Base-by-base conservation (phyloP, 2,329 filamentous ascomycete species). In the Aspergillus quadricinctus region DNA sequence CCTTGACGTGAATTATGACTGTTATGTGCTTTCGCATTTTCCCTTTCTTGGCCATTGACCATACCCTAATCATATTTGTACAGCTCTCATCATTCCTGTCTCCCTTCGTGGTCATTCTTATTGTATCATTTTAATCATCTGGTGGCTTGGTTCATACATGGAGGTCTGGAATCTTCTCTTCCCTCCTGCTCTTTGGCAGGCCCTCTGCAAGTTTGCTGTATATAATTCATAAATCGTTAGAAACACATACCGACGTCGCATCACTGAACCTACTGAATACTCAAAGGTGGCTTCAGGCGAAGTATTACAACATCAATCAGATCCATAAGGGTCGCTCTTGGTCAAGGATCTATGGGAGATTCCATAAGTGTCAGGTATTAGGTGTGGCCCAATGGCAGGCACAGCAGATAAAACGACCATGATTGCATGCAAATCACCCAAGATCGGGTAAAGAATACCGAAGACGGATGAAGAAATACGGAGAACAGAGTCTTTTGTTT, bases 11-110 rank as follows among this genome's bases (percentile, higher is more conserved):
- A 50, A 21, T 40, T 14, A 50, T 35, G 49, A 50, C 29, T 50
- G 49, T 31, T 17, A 50, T 50, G 49, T 37, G 49, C n/a, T 50
- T 27, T 48, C 14, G 3, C 52, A 50, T 41, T 25, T 48, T 27
- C 25, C 17, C 35, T 49, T 27, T n/a, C 35, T 29, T 29, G 37
- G 25, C 25, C 49, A 54, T 4, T 27, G 48, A 11, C 40, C 37
- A 48, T 50, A 35, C 41, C n/a, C 29, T 52, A 41, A 46, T 48
- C 45, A 50, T 29, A 17, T 11, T 21, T 60, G 58, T 64, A 59
- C 48, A 63, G 50, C 41, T 59, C 53, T 45, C 37, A 23, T 50
- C 50, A 46, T 53, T 61, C 57, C 56, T 58, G 54, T 55, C 56
- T 48, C 27, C 6, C 50, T 49, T 40, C n/a, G 55, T 31, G 35